Evolutionary conservation across 2,329 filamentous ascomycete genomes (phyloP).

Genomic region (Blumeria graminis): DNA sequence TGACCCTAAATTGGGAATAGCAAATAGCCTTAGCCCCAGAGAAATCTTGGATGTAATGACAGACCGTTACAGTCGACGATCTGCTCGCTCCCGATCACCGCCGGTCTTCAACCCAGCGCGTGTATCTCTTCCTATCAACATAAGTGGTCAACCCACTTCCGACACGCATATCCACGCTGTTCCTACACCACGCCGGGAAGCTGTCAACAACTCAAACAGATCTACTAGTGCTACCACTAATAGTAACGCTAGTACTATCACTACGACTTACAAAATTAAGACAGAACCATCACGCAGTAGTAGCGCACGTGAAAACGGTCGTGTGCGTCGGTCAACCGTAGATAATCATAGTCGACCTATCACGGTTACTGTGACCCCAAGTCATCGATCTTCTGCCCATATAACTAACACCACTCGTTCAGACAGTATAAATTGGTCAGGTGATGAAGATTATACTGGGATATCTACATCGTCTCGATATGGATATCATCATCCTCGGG

Average conservation of each 20-base stretch:
- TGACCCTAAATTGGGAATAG: too few relatives aligned
- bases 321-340: conserved; percentile 23
- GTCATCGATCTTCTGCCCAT: conserved; percentile 12
- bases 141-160: conserved; percentile 3
- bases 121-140: conserved; percentile 25
- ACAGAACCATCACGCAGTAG: conserved; percentile 25
- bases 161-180: conserved; percentile 26
- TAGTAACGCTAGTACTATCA: conserved; percentile 16
- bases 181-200: conserved; percentile 18
- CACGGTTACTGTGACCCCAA: conserved; percentile 23
- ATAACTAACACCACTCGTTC: conserved; percentile 13
- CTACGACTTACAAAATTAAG: conserved; percentile 31
- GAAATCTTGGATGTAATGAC: conserved; percentile 5
- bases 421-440: conserved; percentile 27
- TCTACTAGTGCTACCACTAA: conserved; percentile 14
- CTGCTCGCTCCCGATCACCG: conserved; percentile 18
- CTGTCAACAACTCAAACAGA: conserved; percentile 15
- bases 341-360: conserved; percentile 27
- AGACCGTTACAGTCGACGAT: conserved; percentile 21
- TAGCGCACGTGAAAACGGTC: conserved; percentile 24
- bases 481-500: conserved; percentile 13
- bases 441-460: conserved; percentile 28
- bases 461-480: conserved; percentile 33
- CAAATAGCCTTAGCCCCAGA: too few relatives aligned
- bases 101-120: conserved; percentile 25